Evolutionary conservation across 2,329 filamentous ascomycete species (phyloP), one percentile per base, ranked within the genome.

Genomic region (Tympanopsis confertula): DNA sequence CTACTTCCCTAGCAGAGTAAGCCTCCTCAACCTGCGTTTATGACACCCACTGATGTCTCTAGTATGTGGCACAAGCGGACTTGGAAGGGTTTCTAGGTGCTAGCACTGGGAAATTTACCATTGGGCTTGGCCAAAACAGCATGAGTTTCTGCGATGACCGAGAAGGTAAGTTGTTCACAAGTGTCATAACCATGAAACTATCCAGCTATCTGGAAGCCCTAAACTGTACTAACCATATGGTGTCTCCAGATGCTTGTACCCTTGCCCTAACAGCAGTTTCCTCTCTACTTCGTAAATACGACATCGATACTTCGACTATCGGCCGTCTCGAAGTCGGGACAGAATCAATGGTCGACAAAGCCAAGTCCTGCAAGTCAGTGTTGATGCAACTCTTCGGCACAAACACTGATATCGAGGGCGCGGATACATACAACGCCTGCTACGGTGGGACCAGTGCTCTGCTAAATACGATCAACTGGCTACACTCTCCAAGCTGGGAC

Each of bases 101-200:
- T 53, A 74, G 74, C 58, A 60, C 77, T 40, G 85, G 85, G 49
- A 91, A 91, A 67, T 91, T 91, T 71, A 91, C 85, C 54, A 89
- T 91, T 65, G 85, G 85, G 60, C 80, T 91, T 40, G 85, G 85
- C 53, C 85, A 91, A 73, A 89, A 82, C 57, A 86, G 84, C 68
- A 91, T 91, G 85, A 81, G 78, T 69, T 91, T 91, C 66, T 89
- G 85, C 60, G 85, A 91, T 63, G 85, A 91, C 56, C 78, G 83
- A 56, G 85, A 91, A 69, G 84, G 84, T 87, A 59, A 61, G 68
- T 61, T 47, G 7, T 12, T 15, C 15, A 13, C 12, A 7, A 10
- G 10, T 15, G n/a, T n/a, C n/a, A n/a, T n/a, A n/a, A 12, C 30
- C 12, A 7, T 26, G 7, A 7, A 26, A n/a, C 22, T 26, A 10